Evolutionary conservation across 192 early-diverging fungal genomes (phyloP).

Genomic region (Linnemannia hyalina): DNA sequence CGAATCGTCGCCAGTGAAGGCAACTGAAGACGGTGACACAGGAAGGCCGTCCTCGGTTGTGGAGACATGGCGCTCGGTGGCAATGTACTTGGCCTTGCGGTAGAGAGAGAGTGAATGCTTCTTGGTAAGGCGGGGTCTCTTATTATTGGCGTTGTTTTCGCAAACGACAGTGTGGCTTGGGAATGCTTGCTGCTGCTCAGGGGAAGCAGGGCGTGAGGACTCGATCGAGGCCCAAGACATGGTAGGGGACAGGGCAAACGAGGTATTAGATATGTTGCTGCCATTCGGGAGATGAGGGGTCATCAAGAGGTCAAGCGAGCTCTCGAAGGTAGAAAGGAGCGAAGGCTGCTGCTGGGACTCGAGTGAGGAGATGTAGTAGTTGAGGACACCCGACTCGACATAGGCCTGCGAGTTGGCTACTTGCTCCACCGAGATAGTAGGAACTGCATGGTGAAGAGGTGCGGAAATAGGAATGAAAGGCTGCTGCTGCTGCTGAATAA

Average conservation of each 20-base stretch:
- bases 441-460: background rate
- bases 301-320: conserved; percentile 16
- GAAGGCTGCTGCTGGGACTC: conserved; percentile 9
- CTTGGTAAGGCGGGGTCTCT: background rate
- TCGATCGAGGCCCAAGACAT: conserved; percentile 19
- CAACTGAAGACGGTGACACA: background rate
- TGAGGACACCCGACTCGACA: background rate
- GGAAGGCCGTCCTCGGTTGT: background rate
- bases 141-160: background rate
- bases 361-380: background rate
- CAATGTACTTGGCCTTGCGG: background rate
- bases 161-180: background rate
- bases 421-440: background rate
- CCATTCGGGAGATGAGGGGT: background rate
- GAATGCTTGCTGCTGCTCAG: background rate
- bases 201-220: conserved; percentile 19
- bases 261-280: background rate
- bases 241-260: conserved; percentile 13
- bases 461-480: background rate
- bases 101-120: background rate
- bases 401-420: background rate
- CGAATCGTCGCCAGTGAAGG: background rate
- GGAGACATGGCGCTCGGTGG: background rate
- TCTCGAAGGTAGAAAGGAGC: conserved; percentile 7
- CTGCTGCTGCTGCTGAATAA: background rate